Percentiles rank a stretch among this genome's conserved stretches.
phyloP scores from a whole-genome alignment of 202 grass and related monocot genomes.

The Elaeis oleifera region DNA sequence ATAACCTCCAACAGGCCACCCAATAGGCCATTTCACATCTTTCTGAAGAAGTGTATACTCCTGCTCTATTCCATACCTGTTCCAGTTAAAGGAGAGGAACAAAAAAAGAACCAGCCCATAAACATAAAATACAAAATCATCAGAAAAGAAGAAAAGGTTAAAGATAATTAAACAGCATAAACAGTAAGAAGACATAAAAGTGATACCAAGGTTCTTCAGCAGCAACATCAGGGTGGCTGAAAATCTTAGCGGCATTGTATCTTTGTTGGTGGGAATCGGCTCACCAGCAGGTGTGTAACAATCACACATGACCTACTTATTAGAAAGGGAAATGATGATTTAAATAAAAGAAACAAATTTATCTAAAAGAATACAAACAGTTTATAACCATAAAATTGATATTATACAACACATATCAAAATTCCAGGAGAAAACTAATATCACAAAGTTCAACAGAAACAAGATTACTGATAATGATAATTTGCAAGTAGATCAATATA shows the following conservation, averaged over 20 bases:
- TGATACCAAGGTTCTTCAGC: constrained; percentile 73
- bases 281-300: constrained; percentile 83
- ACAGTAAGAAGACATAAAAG: not conserved
- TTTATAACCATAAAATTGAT: too few relatives aligned
- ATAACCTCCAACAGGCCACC: constrained; percentile 87
- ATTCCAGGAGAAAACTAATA: too few relatives aligned
- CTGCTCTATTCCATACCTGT: constrained; percentile 60
- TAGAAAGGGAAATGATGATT: not conserved
- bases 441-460: not conserved
- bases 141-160: constrained; percentile 20
- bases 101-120: not conserved
- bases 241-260: constrained; percentile 66
- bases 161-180: constrained; percentile 14
- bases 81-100: too few relatives aligned
- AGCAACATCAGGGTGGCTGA: constrained; percentile 53
- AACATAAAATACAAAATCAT: constrained; percentile 26
- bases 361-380: not conserved
- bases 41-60: constrained; percentile 97
- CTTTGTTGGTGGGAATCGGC: constrained; percentile 86
- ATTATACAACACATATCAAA: too few relatives aligned
- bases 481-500: too few relatives aligned
- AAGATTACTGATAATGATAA: not conserved
- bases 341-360: not conserved
- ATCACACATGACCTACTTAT: constrained; percentile 80
- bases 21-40: constrained; percentile 90